Evolutionary conservation across 225 moss, liverwort and hornwort genomes (phyloP).

Genomic region (Polytrichum commune): DNA sequence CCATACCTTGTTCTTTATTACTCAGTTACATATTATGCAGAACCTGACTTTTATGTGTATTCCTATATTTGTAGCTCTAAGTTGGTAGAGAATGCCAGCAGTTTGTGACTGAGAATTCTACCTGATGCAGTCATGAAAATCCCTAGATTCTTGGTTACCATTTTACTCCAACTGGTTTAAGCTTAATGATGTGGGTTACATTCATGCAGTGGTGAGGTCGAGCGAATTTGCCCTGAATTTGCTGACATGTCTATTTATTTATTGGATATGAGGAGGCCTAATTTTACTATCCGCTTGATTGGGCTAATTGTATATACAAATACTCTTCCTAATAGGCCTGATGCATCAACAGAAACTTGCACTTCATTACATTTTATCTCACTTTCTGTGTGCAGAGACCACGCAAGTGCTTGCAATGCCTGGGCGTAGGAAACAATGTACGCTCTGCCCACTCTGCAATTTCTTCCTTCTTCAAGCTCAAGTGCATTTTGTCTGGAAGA

Average conservation of each 20-base stretch:
- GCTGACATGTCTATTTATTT: no score
- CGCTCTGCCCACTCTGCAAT: not conserved
- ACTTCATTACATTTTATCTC: not conserved
- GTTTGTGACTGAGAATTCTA: not conserved
- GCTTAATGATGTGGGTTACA: not conserved
- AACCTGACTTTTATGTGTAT: not conserved
- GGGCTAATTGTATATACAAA: no score
- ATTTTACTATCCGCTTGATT: no score
- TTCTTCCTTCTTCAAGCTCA: not conserved
- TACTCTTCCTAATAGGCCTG: no score
- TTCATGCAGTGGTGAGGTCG: no score
- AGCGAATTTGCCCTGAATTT: no score
- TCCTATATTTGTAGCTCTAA: not conserved
- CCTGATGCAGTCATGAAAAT: not conserved
- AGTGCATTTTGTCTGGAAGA: no score
- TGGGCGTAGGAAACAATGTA: conserved; percentile 65
- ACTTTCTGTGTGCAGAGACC: conserved; percentile 39
- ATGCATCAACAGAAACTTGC: not conserved
- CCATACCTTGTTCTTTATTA: not conserved
- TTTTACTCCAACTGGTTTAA: not conserved
- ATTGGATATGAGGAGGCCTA: no score
- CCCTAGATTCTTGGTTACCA: not conserved
- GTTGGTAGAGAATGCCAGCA: no score
- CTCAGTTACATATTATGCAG: not conserved
- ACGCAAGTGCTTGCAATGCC: conserved; percentile 48